These are phyloP conservation scores for Phytophthora cajani DNA, from an alignment of 352 stramenopile genomes.

Conservation along the genomic window DNA sequence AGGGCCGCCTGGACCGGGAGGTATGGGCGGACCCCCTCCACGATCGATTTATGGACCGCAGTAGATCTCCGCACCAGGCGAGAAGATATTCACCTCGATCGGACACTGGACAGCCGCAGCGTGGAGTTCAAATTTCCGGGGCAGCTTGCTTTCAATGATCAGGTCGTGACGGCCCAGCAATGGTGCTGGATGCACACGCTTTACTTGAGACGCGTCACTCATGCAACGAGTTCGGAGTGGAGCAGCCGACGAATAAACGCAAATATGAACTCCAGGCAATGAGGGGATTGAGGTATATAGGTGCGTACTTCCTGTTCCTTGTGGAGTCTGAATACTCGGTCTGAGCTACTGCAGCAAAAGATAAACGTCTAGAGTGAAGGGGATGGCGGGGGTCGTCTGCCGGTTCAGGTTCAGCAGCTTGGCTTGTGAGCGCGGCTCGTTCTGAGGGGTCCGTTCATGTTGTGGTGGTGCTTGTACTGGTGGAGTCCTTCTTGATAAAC, in stretches of 20 bases:
- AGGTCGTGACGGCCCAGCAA: background rate
- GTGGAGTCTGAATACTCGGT: constrained; percentile 18
- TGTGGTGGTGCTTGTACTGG: constrained; percentile 29
- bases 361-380: constrained; percentile 17
- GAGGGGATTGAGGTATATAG: constrained; percentile 29
- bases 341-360: constrained; percentile 26
- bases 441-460: constrained; percentile 25
- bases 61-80: constrained; percentile 20
- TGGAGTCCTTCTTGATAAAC: constrained; percentile 80
- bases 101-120: background rate
- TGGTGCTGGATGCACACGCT: background rate
- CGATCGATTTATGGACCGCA: constrained; percentile 81
- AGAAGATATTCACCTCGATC: background rate
- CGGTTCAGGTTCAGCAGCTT: constrained; percentile 5
- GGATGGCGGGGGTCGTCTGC: background rate
- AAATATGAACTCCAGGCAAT: constrained; percentile 33
- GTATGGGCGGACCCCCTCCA: constrained; percentile 46
- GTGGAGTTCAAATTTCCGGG: background rate
- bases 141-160: background rate
- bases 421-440: background rate
- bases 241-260: constrained; percentile 24
- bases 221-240: constrained; percentile 5
- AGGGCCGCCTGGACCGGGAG: constrained; percentile 33
- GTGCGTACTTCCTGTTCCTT: constrained; percentile 36
- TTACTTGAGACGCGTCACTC: background rate